A percentile compares a stretch with the other conserved stretches of the same genome.
These are phyloP conservation scores for Aegilops tauschii DNA, from an alignment of 176 grass and related monocot species.

Conservation along the genomic window DNA sequence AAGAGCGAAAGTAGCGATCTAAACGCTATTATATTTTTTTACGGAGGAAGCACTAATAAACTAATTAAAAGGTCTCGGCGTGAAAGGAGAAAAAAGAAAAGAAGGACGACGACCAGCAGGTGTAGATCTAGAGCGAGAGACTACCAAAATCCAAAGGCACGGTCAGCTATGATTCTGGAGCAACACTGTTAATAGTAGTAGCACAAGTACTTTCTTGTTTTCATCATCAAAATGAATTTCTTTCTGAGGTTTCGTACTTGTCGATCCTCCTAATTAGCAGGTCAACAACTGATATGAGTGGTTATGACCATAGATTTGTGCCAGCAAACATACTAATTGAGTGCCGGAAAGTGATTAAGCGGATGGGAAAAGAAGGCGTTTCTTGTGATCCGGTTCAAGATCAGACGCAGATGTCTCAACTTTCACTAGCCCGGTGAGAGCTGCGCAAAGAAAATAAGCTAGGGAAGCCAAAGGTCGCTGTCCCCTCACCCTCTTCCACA, in stretches of 20 bases:
- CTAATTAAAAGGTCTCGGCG: neutral
- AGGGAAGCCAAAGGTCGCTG: neutral
- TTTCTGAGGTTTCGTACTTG: neutral
- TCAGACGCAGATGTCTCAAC: neutral
- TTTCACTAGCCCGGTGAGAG: neutral
- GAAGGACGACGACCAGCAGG: neutral
- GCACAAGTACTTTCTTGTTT: neutral
- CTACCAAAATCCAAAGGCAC: conserved; percentile 24
- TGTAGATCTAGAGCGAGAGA: neutral
- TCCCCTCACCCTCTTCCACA: neutral
- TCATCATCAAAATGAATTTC: neutral
- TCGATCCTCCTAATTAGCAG: neutral
- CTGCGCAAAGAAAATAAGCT: neutral
- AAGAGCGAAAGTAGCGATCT: too few relatives aligned
- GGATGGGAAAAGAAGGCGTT: neutral
- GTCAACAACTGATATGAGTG: conserved; percentile 18
- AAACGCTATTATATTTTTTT: too few relatives aligned
- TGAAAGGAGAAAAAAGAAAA: neutral
- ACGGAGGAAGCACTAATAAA: too few relatives aligned
- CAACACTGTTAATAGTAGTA: too few relatives aligned
- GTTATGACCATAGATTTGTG: neutral
- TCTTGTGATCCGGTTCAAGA: conserved; percentile 2
- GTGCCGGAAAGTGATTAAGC: neutral
- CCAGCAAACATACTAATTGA: neutral
- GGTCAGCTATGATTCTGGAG: neutral